Evolutionary conservation across 371 early-diverging fungal genomes (phyloP).

Genomic region (Parasitella parasitica): DNA sequence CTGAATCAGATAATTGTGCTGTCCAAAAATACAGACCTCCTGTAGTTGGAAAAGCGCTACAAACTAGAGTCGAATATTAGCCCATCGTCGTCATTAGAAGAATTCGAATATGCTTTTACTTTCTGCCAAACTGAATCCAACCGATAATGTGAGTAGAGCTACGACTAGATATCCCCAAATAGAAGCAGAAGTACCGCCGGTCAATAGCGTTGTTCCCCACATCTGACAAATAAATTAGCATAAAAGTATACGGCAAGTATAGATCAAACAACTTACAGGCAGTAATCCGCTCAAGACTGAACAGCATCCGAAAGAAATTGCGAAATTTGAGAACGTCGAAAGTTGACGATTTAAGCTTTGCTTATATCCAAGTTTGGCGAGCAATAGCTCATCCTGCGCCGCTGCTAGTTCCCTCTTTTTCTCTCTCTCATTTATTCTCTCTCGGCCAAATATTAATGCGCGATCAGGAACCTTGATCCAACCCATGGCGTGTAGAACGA

Average conservation of each 20-base stretch:
- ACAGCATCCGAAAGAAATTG: constrained; percentile 54
- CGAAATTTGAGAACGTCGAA: constrained; percentile 40
- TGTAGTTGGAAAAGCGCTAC: constrained; percentile 32
- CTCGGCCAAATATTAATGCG: not conserved
- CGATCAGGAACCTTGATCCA: constrained; percentile 7
- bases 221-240: constrained; percentile 5
- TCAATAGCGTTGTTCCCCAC: constrained; percentile 40
- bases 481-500: not conserved
- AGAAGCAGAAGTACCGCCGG: constrained; percentile 62
- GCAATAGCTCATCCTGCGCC: constrained; percentile 23
- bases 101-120: constrained; percentile 17
- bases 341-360: constrained; percentile 25
- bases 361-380: constrained; percentile 29
- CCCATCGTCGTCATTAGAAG: not conserved
- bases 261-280: constrained; percentile 34
- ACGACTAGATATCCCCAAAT: constrained; percentile 67
- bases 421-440: not conserved
- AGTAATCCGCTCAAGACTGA: constrained; percentile 52
- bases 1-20: constrained; percentile 27
- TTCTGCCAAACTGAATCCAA: constrained; percentile 64
- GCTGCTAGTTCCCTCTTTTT: not conserved
- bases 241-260: not conserved
- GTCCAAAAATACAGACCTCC: constrained; percentile 38
- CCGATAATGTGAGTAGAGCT: constrained; percentile 49
- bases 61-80: constrained; percentile 8